Base-by-base conservation (phyloP, 139 green algal species). In the Chlamydomonas eustigma region DNA sequence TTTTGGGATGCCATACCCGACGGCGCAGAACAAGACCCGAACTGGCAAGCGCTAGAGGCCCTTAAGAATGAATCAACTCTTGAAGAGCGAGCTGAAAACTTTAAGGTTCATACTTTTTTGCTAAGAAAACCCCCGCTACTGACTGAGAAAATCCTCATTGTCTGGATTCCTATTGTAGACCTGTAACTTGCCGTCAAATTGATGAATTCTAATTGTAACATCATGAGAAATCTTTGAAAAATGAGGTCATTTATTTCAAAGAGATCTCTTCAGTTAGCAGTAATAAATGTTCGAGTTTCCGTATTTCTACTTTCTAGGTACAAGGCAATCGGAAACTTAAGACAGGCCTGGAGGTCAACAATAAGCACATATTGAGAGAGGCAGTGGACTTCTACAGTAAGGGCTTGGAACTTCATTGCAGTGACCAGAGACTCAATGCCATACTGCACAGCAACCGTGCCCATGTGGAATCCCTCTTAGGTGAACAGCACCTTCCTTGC, bases 1-100 rank as follows among this genome's bases (percentile, higher is more conserved):
- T 92, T 92, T 38, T 91, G 91, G 90, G 90, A 94, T 51, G 51
- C 78, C 1, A 83, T 93, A 73, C 91, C 91, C 0, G 83, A 92
- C 1, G 82, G 88, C 25, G 18, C 80, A 35, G 77, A 86, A 4
- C 75, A 87, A 1, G 82, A 95, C 28, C 71, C 88, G 4, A 88
- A 93, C 30, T 81, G 76, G 2, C 75, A 79, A 25, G 92, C 88
- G 0, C 83, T 97, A 35, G 76, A 93, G 31, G 86, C 90, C 0
- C 70, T 97, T 31, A 79, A 86, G 28, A 89, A 87, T 1, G 92
- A 97, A 70, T 81, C 73, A 2, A 93, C 85, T 2, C 88, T 88
- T 1, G 88, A 91, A 36, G 91, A 95, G 79, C 63, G 81, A 5
- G 89, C 88, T 4, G 81, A 91, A 6, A 90, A 84, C 24, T 90